Base-by-base conservation (phyloP, 768 basidiomycete species). In the Pisolithus microcarpus region DNA sequence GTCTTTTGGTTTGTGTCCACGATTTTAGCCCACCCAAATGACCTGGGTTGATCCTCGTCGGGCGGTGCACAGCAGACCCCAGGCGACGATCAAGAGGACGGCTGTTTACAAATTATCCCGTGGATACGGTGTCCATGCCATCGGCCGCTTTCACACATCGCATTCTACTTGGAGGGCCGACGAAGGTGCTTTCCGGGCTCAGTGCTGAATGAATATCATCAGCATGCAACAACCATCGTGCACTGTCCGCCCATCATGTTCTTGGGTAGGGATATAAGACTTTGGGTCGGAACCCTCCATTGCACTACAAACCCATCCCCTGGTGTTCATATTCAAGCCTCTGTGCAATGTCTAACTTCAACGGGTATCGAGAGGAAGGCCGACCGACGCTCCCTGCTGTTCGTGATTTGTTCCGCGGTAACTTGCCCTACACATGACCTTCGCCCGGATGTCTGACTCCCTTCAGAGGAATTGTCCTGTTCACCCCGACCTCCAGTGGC, bases 371-470 rank as follows among this genome's bases (percentile, higher is more conserved):
- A 51, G 67, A 65, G 7, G 56, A 59, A 31, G 26, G 46, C 26
- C 77, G 83, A 40, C 81, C 82, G 49, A 83, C 79, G 15, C 80
- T 87, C 52, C 85, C 85, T 38, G 76, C 84, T 43, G 85, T 87
- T 50, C 80, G 82, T 46, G 81, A 84, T 65, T 67, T 87, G 52
- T 82, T 87, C 61, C 70, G 76, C 73, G 78, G 85, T 82, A 51
- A 58, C 56, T 47, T 46, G 13, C 15, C 34, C 48, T 34, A 24
- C 49, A 34, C 38, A 43, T 36, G 23, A 42, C 13, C 21, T n/a
- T 13, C 37, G 16, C 26, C 15, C 43, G 26, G 16, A 28, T 13
- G 15, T 34, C 34, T 42, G 40, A 44, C 38, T 46, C 44, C 49
- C 43, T 34, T 56, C 37, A 79, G 78, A 74, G 61, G 80, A 82